phyloP scores from a whole-genome alignment of 2,329 filamentous ascomycete genomes.

The Alternaria angustiovoidea region DNA sequence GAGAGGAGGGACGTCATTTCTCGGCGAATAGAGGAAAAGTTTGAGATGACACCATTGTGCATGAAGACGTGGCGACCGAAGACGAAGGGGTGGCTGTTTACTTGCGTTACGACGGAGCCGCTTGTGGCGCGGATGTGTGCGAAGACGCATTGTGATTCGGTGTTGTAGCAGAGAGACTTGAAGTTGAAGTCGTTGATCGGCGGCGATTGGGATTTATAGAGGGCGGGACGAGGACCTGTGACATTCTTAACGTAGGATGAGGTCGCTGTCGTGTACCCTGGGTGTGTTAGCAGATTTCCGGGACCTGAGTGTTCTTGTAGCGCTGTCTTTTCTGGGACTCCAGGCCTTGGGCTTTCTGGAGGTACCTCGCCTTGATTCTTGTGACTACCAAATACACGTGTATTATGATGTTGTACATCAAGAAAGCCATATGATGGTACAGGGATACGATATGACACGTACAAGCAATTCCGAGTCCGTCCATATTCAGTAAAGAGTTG shows the following conservation, averaged over 20 bases:
- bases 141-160: conserved; percentile 59
- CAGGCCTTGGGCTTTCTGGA: not conserved
- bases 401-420: no score
- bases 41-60: conserved; percentile 63
- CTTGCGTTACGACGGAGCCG: conserved; percentile 57
- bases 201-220: conserved; percentile 63
- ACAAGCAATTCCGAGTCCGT: conserved; percentile 64
- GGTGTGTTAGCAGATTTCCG: conserved; percentile 4
- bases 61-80: conserved; percentile 64
- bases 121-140: conserved; percentile 63
- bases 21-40: conserved; percentile 58
- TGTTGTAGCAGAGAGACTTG: conserved; percentile 61
- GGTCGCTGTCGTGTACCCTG: conserved; percentile 58
- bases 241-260: conserved; percentile 51
- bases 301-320: not conserved
- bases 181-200: conserved; percentile 64
- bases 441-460: conserved; percentile 10
- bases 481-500: conserved; percentile 63
- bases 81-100: conserved; percentile 65
- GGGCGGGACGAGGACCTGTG: conserved; percentile 55
- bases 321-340: not conserved
- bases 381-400: no score
- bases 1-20: conserved; percentile 56
- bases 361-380: not conserved
- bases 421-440: not conserved